Conservation (phyloP, 2,329 filamentous ascomycete species). For the Colletotrichum melonis region DNA sequence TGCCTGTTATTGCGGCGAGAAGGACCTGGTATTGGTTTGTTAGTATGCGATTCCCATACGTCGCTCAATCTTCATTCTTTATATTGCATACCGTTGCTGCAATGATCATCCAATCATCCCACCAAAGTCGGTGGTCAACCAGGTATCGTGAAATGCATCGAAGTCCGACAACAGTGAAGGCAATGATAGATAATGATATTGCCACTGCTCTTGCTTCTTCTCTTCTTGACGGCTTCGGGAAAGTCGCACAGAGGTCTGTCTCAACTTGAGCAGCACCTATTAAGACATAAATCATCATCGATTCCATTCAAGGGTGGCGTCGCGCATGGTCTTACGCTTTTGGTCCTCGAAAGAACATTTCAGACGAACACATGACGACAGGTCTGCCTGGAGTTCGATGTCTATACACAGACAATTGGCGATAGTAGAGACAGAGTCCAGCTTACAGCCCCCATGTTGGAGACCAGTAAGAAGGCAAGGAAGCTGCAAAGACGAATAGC, state of each 20-base stretch:
- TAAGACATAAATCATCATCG: background rate
- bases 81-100: background rate
- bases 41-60: background rate
- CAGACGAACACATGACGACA: background rate
- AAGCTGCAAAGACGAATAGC: background rate
- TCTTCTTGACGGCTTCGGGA: background rate
- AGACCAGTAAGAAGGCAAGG: background rate
- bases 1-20: background rate
- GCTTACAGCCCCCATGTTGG: background rate
- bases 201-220: background rate
- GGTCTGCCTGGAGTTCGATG: background rate
- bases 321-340: background rate
- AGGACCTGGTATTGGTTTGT: background rate
- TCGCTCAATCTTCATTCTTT: background rate
- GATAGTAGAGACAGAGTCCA: background rate
- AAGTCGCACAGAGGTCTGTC: background rate
- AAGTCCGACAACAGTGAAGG: background rate
- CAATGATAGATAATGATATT: background rate
- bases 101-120: background rate
- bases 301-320: background rate
- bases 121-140: background rate
- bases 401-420: background rate
- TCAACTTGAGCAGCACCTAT: background rate
- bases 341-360: background rate
- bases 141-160: background rate